Conservation (phyloP, 345 rosid genomes). For the Hibiscus trionum region DNA sequence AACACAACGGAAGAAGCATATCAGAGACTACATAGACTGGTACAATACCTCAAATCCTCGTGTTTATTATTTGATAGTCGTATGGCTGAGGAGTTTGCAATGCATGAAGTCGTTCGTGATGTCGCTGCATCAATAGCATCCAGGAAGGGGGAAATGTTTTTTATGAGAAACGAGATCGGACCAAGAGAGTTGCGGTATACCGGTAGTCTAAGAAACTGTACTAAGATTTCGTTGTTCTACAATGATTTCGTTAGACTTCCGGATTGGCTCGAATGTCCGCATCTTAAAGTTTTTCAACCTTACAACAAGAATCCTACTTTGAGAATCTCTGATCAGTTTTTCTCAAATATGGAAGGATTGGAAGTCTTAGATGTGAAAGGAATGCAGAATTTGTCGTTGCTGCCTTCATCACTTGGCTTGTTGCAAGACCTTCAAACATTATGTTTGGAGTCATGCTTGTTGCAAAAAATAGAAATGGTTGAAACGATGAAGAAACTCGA, state of each 20-base stretch:
- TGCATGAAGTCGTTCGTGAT: constrained; percentile 5
- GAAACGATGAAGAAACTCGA: constrained; percentile 18
- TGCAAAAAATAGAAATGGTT: constrained; percentile 15
- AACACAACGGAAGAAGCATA: constrained; percentile 9
- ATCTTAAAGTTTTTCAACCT: constrained; percentile 3
- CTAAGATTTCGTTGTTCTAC: constrained; percentile 7
- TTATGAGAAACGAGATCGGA: neutral
- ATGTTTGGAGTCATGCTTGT: constrained; percentile 12
- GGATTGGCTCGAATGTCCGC: constrained; percentile 16
- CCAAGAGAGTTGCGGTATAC: constrained; percentile 1
- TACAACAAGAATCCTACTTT: neutral
- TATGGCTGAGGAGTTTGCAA: neutral
- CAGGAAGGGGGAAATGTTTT: neutral
- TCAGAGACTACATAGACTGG: constrained; percentile 3
- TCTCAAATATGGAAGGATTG: constrained; percentile 13
- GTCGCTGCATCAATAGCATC: constrained; percentile 7
- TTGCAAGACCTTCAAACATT: constrained; percentile 18
- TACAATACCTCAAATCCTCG: constrained; percentile 19
- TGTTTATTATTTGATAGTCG: constrained; percentile 18
- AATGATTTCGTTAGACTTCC: constrained; percentile 14
- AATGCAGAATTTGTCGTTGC: constrained; percentile 8
- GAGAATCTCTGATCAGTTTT: constrained; percentile 14
- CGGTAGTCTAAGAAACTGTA: neutral
- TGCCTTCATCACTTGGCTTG: constrained; percentile 7
- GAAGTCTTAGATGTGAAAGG: constrained; percentile 15